These are phyloP conservation scores for Radiomyces spectabilis DNA, from an alignment of 192 early-diverging fungal genomes.

Conservation along the genomic window DNA sequence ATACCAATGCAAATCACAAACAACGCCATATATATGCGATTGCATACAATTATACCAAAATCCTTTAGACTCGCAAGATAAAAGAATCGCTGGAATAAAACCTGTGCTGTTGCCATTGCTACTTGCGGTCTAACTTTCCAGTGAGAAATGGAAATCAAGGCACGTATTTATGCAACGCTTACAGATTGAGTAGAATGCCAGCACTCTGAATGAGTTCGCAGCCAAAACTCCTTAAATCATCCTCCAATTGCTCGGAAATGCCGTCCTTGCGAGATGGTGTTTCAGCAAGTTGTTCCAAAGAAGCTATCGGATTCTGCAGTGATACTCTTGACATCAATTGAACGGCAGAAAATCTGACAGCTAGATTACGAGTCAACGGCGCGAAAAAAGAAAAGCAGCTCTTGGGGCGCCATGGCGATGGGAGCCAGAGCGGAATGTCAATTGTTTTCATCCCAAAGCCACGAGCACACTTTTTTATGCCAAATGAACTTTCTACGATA, in stretches of 20 bases:
- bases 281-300: constrained; percentile 56
- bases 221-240: constrained; percentile 65
- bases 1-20: not conserved
- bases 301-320: constrained; percentile 71
- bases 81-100: constrained; percentile 91
- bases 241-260: constrained; percentile 58
- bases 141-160: not conserved
- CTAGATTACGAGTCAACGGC: no score
- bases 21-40: not conserved
- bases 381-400: no score
- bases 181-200: constrained; percentile 74
- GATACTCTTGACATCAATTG: constrained; percentile 47
- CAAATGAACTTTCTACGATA: no score
- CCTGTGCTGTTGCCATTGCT: constrained; percentile 92
- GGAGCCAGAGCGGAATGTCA: no score
- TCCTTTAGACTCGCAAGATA: constrained; percentile 66
- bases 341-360: no score
- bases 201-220: constrained; percentile 79
- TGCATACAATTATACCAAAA: constrained; percentile 56
- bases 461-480: no score
- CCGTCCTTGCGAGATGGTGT: constrained; percentile 61
- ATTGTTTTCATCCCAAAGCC: no score
- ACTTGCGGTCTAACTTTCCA: constrained; percentile 70
- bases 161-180: constrained; percentile 16
- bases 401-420: no score